phyloP scores from a whole-genome alignment of 176 grass and related monocot species.

The Oryza glaberrima region DNA sequence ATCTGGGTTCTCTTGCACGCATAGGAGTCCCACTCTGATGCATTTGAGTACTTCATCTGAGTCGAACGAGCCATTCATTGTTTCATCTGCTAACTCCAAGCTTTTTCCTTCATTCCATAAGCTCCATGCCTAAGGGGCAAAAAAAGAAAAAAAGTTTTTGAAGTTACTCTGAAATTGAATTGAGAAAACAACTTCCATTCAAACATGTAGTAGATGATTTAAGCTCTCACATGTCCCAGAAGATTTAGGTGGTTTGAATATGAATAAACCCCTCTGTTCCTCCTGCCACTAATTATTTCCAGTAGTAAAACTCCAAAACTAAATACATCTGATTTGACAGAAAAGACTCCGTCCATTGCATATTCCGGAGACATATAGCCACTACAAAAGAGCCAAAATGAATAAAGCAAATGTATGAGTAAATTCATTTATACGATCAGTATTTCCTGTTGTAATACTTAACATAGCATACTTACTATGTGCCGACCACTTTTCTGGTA shows the following conservation, averaged over 20 bases:
- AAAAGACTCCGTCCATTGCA: conserved; percentile 69
- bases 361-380: conserved; percentile 78
- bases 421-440: conserved; percentile 19
- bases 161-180: background rate
- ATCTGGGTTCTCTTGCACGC: conserved; percentile 69
- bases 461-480: conserved; percentile 69
- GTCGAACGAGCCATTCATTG: conserved; percentile 53
- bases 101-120: conserved; percentile 66
- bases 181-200: conserved; percentile 4
- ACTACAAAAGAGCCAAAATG: conserved; percentile 40
- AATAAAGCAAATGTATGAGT: conserved; percentile 1
- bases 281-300: conserved; percentile 72
- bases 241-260: conserved; percentile 54
- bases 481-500: conserved; percentile 72
- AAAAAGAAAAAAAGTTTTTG: background rate
- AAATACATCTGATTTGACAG: conserved; percentile 74
- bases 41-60: conserved; percentile 54
- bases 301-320: conserved; percentile 70
- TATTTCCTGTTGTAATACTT: conserved; percentile 42
- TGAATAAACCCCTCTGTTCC: conserved; percentile 61
- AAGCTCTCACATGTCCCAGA: conserved; percentile 51
- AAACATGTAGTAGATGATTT: conserved; percentile 20
- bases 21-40: conserved; percentile 55
- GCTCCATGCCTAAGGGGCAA: conserved; percentile 50
- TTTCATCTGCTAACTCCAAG: conserved; percentile 59